Evolutionary conservation across 2,329 filamentous ascomycete species (phyloP), one percentile per base, ranked within the genome.

Genomic region (Zalaria obscura): DNA sequence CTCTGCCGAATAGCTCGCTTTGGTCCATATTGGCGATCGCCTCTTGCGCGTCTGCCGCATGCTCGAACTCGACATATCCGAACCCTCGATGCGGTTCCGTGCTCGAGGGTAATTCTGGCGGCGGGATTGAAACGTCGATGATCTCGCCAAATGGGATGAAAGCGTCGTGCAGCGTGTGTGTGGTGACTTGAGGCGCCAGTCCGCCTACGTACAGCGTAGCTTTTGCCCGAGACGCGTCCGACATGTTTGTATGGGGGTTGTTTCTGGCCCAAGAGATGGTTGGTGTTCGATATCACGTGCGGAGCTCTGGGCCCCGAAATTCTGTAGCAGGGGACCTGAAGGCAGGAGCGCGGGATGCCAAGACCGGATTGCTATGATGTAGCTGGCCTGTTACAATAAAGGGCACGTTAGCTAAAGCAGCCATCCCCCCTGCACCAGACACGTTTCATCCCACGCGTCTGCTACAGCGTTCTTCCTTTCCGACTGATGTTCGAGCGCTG

Each of bases 1-100:
- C 80, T 45, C 85, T 77, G 7, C 91, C 93, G 58, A 89, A 96
- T 36, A 98, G 75, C 65, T 96, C 89, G 46, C 88, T 83, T 60
- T 94, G 87, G 58, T 98, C 86, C 89, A 98, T 96, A 59, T 98
- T 98, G 70, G 96, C 87, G 60, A 98, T 94, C 39, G 91, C 91
- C 63, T 96, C 89, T 55, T 80, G 80, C 27, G 88, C 89, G 63
- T 98, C 91, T 43, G 80, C 76, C 8, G 78, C 72, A 43, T 86
- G 75, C 54, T 95, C 87, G 56, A 84, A 98, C 57, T 98, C 91
- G 39, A 98, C 84, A 59, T 98, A 96, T 44, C 88, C 91, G 61
- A 96, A 98, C 1, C 93, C 91, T 40, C 88, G 74, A 60, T 98
- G 91, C 27, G 78, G 68, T 34, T 93, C 84, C 38, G 73, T 77